Conservation (phyloP, 768 basidiomycete species). For the Auricularia sp. region DNA sequence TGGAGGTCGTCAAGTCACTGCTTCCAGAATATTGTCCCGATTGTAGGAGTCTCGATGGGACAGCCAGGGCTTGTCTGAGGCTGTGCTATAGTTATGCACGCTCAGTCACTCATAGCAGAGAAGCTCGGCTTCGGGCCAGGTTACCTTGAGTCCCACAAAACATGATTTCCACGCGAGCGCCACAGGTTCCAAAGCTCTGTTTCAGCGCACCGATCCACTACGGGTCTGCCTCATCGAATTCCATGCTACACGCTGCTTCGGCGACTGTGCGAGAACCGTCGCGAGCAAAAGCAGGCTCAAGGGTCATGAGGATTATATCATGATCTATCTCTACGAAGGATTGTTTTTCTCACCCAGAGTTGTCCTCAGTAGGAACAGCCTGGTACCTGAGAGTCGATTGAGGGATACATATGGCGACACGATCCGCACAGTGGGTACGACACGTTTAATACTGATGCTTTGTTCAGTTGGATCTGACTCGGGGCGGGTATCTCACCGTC, state of each 20-base stretch:
- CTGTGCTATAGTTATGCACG: neutral
- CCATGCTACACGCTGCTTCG: no score
- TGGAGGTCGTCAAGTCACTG: neutral
- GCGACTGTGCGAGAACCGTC: no score
- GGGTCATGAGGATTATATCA: no score
- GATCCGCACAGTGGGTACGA: no score
- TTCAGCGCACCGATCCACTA: neutral
- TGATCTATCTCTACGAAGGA: no score
- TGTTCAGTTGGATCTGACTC: neutral
- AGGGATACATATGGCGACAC: no score
- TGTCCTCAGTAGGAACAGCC: no score
- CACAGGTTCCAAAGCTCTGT: neutral
- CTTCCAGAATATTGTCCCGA: neutral
- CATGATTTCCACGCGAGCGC: slow-evolving; percentile 6
- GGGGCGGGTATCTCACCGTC: neutral
- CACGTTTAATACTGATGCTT: neutral
- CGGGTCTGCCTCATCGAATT: no score
- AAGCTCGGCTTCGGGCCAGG: slow-evolving; percentile 15
- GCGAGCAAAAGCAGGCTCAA: no score
- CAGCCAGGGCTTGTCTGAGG: neutral
- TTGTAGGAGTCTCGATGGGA: neutral
- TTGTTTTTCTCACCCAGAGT: no score
- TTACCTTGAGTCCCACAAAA: slow-evolving; percentile 30
- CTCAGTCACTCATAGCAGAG: neutral
- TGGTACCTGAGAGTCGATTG: no score